Conservation (phyloP, 2,329 filamentous ascomycete species). For the Simplicillium sp. region DNA sequence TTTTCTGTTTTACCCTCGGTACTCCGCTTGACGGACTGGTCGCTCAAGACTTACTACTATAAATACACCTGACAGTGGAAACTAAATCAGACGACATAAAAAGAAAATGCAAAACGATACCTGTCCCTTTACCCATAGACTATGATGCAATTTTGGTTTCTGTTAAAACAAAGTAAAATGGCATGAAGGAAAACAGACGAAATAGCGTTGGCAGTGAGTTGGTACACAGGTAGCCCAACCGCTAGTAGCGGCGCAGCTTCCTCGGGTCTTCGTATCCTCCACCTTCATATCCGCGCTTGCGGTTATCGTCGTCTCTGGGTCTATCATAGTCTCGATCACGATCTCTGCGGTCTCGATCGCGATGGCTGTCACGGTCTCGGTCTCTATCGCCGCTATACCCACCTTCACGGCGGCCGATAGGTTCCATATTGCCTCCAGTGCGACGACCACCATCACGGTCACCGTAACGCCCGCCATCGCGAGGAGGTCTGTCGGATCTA, state of each 20-base stretch:
- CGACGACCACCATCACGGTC: constrained; percentile 31
- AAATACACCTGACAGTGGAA: too few relatives aligned
- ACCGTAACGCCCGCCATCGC: constrained; percentile 34
- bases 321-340: constrained; percentile 39
- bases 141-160: too few relatives aligned
- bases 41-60: too few relatives aligned
- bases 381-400: constrained; percentile 34
- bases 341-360: constrained; percentile 37
- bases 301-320: constrained; percentile 46
- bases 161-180: too few relatives aligned
- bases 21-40: too few relatives aligned
- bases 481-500: constrained; percentile 18
- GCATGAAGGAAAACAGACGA: too few relatives aligned
- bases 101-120: too few relatives aligned
- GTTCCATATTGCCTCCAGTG: constrained; percentile 76
- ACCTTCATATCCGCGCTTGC: constrained; percentile 67
- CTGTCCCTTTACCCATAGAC: too few relatives aligned
- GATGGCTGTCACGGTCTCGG: constrained; percentile 27
- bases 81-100: too few relatives aligned
- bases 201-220: too few relatives aligned
- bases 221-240: too few relatives aligned
- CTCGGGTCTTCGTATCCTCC: constrained; percentile 70
- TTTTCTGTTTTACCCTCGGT: too few relatives aligned
- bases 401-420: constrained; percentile 59
- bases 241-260: constrained; percentile 55